Evolutionary conservation across 2,329 filamentous ascomycete genomes (phyloP), one percentile per base, ranked within the genome.

Genomic region (Botrytis tulipae): DNA sequence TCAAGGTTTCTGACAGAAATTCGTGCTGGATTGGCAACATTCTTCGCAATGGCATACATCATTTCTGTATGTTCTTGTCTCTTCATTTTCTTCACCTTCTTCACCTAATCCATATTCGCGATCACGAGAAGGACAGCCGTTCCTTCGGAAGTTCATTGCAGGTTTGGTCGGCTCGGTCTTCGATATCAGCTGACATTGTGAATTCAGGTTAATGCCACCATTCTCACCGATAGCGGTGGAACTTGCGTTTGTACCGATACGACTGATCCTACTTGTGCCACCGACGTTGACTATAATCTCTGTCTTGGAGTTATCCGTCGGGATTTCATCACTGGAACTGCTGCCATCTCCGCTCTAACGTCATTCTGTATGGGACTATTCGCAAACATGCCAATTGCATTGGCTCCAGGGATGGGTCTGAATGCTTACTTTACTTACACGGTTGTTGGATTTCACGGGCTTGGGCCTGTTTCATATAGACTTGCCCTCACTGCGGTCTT

Each of bases 391-490:
- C 91, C 91, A 3, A 90, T 93, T 77, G 90, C 89, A 16, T 83
- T 93, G 63, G 92, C 91, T 18, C 91, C 92, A n/a, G 92, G 91
- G 48, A 93, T 94, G 91, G 92, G 94, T 46, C 82, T 97, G 73
- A 97, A 97, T 80, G 93, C 93, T n/a, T 96, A 97, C 82, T 97
- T 97, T 80, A 88, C 93, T 40, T 97, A 92, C 81, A 83, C 80
- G 73, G 91, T 93, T 62, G 93, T 97, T 73, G 94, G 94, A 4
- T 89, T 86, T 79, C 91, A 95, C 80, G 94, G 93, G 60, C 87
- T 85, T 32, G 93, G 93, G 3, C 85, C 87, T 61, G 90, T 97
- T 12, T 89, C 93, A 1, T 97, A 93, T 81, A 82, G 87, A 71
- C 87, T 95, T 62, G 94, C 94, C 46, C 84, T 97, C 57, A 96